Evolutionary conservation across 495 filamentous ascomycete genomes (phyloP).

Genomic region (Aspergillus baeticus): DNA sequence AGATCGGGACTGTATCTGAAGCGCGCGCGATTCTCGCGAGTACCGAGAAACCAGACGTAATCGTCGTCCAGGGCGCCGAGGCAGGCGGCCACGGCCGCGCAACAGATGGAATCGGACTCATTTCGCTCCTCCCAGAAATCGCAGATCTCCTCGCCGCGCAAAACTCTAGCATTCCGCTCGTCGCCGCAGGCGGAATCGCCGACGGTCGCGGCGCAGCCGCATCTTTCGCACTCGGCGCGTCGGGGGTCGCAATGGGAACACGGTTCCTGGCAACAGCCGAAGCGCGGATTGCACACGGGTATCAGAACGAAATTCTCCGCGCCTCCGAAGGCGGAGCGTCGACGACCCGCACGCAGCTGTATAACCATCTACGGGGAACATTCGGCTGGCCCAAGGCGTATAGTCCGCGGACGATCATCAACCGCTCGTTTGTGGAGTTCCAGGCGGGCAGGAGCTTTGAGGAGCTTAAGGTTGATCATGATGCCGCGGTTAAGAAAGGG

Average conservation of each 20-base stretch:
- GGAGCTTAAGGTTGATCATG: conserved; percentile 59
- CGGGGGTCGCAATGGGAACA: conserved; percentile 68
- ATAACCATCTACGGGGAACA: conserved; percentile 68
- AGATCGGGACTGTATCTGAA: conserved; percentile 57
- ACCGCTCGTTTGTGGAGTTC: conserved; percentile 60
- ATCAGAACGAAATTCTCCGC: conserved; percentile 58
- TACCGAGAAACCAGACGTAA: conserved; percentile 54
- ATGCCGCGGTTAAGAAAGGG: conserved; percentile 50
- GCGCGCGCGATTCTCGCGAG: conserved; percentile 40
- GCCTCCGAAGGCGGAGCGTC: conserved; percentile 60
- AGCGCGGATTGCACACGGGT: conserved; percentile 58
- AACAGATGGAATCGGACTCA: conserved; percentile 54
- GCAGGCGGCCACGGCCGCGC: conserved; percentile 72
- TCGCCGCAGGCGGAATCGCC: conserved; percentile 72
- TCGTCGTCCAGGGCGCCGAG: conserved; percentile 73
- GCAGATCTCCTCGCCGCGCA: conserved; percentile 49
- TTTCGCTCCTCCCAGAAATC: conserved; percentile 58
- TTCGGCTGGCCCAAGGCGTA: conserved; percentile 66
- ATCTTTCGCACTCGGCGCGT: conserved; percentile 64
- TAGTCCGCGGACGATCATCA: conserved; percentile 61
- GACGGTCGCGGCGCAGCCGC: conserved; percentile 67
- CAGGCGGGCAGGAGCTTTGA: conserved; percentile 53
- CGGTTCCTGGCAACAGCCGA: conserved; percentile 67
- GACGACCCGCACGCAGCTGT: conserved; percentile 67
- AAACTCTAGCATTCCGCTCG: conserved; percentile 44